Evolutionary conservation across 2,329 filamentous ascomycete genomes (phyloP), one percentile per base, ranked within the genome.

Genomic region (Ophiognomonia clavigignenti-juglandacearum): DNA sequence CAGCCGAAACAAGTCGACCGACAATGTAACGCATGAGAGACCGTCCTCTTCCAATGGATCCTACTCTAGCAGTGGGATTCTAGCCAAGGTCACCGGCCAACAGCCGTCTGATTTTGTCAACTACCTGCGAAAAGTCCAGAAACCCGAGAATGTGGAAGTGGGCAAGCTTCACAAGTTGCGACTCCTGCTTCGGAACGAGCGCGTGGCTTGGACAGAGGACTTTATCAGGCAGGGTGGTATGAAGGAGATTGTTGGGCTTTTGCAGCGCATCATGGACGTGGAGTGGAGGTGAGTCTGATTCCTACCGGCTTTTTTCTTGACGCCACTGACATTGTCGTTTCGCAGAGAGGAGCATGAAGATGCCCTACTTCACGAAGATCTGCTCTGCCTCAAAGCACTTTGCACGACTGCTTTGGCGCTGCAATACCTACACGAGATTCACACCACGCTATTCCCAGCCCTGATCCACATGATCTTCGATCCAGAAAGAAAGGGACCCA

Each of bases 401-500:
- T 95, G 89, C 62, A 98, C 93, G 1, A 96, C 92, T 2, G 90
- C 88, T 14, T 77, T 88, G 29, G 93, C 90, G 1, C 75, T 96
- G 58, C 80, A 86, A 55, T 87, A 92, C 60, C 78, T 98, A 7
- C 79, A 87, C 55, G 80, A 82, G 9, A 88, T 96, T 48, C 88
- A 95, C 56, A 72, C 75, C 6, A 84, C 85, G 0, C 75, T 98
- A 8, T 96, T 97, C 60, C 89, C 92, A 2, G 87, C 88, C 22
- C 72, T 98, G 39, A 69, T 97, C 39, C 80, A 80, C 49, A 90
- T 97, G 85, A 75, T 97, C 34, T 97, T 97, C 59, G 91, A 96
- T 59, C 88, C 95, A n/a, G 92, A 97, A 63, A 95, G 91, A 72
- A 97, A 97, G 64, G 93, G 93, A 0, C 93, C 93, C 0, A 95